phyloP scores from a whole-genome alignment of 208 protist species.

The Phytomonas francai region DNA sequence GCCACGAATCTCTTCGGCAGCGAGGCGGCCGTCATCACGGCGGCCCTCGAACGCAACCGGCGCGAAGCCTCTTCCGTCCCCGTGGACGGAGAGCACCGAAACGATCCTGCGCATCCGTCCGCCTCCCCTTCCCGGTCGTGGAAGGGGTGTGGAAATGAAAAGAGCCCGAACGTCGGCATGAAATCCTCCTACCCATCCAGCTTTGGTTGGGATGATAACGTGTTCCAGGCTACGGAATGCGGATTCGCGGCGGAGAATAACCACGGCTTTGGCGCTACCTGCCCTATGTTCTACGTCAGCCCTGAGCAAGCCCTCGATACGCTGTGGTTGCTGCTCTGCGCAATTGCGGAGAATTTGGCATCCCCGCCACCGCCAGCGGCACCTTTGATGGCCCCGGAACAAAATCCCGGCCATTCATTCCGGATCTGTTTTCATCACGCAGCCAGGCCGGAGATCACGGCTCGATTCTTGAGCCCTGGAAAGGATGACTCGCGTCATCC shows the following conservation, averaged over 20 bases:
- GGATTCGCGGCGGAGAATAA: conserved; percentile 25
- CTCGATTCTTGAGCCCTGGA: too few species aligned
- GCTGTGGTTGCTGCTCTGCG: conserved; percentile 51
- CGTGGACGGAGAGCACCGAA: too few species aligned
- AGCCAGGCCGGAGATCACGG: too few species aligned
- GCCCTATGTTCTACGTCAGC: conserved; percentile 32
- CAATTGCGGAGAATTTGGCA: conserved; percentile 27
- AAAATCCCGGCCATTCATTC: background rate
- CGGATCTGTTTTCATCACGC: too few species aligned
- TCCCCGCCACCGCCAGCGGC: background rate
- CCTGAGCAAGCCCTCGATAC: conserved; percentile 50
- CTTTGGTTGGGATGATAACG: too few species aligned
- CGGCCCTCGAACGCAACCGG: background rate
- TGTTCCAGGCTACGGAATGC: too few species aligned
- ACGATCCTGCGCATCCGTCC: background rate
- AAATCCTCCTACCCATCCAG: too few species aligned
- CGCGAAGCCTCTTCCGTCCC: background rate
- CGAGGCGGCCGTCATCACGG: background rate
- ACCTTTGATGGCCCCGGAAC: background rate
- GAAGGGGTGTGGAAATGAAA: background rate
- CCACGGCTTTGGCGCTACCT: conserved; percentile 26
- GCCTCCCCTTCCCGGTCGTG: background rate
- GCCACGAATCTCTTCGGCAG: conserved; percentile 30
- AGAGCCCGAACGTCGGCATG: conserved; percentile 1
- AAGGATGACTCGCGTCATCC: too few species aligned